Conservation (phyloP, 345 rosid genomes). For the Xanthoceras sorbifolium region DNA sequence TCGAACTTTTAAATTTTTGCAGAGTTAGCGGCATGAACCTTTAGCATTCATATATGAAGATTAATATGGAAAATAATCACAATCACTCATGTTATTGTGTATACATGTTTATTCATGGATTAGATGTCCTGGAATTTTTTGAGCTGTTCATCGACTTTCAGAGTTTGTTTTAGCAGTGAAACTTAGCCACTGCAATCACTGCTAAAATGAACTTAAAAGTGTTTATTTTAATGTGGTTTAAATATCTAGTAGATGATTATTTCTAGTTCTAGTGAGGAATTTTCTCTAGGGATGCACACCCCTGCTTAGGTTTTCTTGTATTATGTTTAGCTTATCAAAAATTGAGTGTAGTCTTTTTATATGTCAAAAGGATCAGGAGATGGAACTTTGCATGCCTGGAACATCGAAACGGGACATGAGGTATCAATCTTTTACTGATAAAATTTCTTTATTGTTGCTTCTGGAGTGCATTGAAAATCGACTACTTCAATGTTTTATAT, state of each 20-base stretch:
- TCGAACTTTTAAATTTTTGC: background rate
- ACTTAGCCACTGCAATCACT: background rate
- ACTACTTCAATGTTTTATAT: background rate
- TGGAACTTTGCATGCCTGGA: constrained; percentile 91
- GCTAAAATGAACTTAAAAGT: background rate
- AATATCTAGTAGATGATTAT: background rate
- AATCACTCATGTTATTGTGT: too few relatives aligned
- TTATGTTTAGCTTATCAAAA: background rate
- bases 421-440: constrained; percentile 35
- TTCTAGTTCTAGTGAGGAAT: background rate
- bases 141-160: background rate
- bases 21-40: too few relatives aligned
- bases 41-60: background rate
- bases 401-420: constrained; percentile 72
- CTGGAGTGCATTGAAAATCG: background rate
- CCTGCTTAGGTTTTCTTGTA: background rate
- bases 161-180: background rate
- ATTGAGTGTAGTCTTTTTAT: constrained; percentile 4
- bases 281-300: background rate
- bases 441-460: background rate
- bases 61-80: background rate
- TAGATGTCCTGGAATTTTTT: background rate
- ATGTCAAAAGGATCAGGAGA: constrained; percentile 83
- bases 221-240: background rate
- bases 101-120: background rate